Conservation (phyloP, 2,329 filamentous ascomycete species). For the Huntiella bhutanensis region DNA sequence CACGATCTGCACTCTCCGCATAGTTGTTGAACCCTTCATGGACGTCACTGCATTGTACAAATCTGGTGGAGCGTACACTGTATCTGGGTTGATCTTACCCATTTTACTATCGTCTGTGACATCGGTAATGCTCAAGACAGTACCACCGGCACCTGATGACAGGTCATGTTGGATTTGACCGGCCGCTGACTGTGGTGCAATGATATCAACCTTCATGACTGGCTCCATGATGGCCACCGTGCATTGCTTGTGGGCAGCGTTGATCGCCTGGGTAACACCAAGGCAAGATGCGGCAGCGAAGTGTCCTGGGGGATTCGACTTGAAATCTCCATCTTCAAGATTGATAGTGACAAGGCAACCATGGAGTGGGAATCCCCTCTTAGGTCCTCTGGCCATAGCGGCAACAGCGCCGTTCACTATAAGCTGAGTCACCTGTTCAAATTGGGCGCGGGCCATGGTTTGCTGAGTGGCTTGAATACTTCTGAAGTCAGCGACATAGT, state of each 20-base stretch:
- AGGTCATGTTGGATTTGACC: slow-evolving; percentile 72
- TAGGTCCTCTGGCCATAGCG: slow-evolving; percentile 68
- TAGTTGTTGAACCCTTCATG: slow-evolving; percentile 29
- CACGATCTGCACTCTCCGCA: slow-evolving; percentile 45
- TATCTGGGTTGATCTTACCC: too few relatives aligned
- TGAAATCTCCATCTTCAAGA: slow-evolving; percentile 35
- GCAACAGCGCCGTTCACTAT: slow-evolving; percentile 67
- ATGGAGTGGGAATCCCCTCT: slow-evolving; percentile 62
- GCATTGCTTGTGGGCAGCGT: slow-evolving; percentile 32
- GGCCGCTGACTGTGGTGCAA: slow-evolving; percentile 63
- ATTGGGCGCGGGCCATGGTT: not conserved
- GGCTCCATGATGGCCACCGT: slow-evolving; percentile 65
- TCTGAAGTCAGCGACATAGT: slow-evolving; percentile 27
- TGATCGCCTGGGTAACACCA: slow-evolving; percentile 52
- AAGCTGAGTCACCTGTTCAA: slow-evolving; percentile 32
- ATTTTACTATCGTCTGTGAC: slow-evolving; percentile 22
- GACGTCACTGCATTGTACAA: slow-evolving; percentile 50
- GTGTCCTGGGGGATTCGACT: slow-evolving; percentile 48
- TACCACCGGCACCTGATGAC: slow-evolving; percentile 49
- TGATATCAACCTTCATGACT: slow-evolving; percentile 78
- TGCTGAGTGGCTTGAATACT: slow-evolving; percentile 1
- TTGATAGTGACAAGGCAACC: slow-evolving; percentile 51
- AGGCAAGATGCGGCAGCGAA: slow-evolving; percentile 40
- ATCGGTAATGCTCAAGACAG: slow-evolving; percentile 53
- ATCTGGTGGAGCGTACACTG: slow-evolving; percentile 73